A percentile compares a stretch with the other conserved stretches of the same genome.
Conservation (phyloP, 2,329 filamentous ascomycete species). For the Colletotrichum horii region DNA sequence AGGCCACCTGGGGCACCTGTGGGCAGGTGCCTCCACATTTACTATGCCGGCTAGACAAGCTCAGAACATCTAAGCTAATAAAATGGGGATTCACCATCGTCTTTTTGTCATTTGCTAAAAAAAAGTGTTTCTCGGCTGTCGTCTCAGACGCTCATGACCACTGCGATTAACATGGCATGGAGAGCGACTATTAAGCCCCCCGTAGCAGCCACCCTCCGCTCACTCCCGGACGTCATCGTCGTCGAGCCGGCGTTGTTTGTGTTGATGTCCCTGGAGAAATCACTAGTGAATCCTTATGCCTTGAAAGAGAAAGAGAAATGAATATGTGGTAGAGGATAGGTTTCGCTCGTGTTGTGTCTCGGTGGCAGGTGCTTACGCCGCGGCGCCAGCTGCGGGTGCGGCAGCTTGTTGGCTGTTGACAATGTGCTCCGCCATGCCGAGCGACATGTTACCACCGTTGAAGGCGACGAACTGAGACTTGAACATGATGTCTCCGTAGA, state of each 20-base stretch:
- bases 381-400: conserved; percentile 1
- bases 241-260: conserved; percentile 9
- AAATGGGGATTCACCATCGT: not conserved
- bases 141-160: conserved; percentile 15
- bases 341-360: not conserved
- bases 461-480: conserved; percentile 66
- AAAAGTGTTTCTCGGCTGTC: not conserved
- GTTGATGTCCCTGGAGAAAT: conserved; percentile 12
- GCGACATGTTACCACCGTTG: conserved; percentile 58
- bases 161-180: conserved; percentile 3
- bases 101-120: not conserved
- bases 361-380: conserved; percentile 20
- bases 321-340: not conserved
- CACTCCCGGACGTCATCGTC: not conserved
- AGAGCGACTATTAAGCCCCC: conserved; percentile 7
- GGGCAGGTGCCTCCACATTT: too few species aligned
- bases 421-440: conserved; percentile 50
- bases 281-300: conserved; percentile 15
- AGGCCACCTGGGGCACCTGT: too few species aligned
- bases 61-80: conserved; percentile 7
- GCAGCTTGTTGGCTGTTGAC: conserved; percentile 6
- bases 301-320: not conserved
- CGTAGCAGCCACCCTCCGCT: not conserved
- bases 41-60: conserved; percentile 10
- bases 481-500: conserved; percentile 68